These are phyloP conservation scores for Solanum chiquidenum DNA, from an alignment of 257 asterid species.

Conservation along the genomic window DNA sequence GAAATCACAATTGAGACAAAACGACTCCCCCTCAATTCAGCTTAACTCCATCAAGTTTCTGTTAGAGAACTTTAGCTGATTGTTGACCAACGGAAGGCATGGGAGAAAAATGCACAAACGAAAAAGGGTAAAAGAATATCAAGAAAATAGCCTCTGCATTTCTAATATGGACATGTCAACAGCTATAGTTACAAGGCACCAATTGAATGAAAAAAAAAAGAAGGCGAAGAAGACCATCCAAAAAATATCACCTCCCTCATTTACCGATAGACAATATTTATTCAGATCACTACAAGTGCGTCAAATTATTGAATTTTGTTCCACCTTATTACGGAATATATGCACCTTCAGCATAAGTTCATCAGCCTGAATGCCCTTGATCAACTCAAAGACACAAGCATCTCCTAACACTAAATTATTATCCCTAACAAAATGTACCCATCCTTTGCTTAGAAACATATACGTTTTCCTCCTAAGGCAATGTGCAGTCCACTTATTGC, in stretches of 20 bases:
- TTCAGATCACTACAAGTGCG: not conserved
- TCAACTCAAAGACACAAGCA: conserved; percentile 2
- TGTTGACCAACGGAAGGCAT: not conserved
- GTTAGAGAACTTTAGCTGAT: not conserved
- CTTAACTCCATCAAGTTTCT: too few species aligned
- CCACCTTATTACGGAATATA: not conserved
- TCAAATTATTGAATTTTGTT: not conserved
- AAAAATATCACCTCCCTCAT: not conserved
- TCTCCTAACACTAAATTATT: conserved; percentile 8
- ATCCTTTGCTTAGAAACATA: not conserved
- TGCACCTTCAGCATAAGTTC: not conserved
- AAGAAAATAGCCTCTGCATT: not conserved
- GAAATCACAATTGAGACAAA: too few species aligned
- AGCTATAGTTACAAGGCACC: not conserved
- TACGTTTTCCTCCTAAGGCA: not conserved
- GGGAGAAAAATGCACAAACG: not conserved
- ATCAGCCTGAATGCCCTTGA: not conserved
- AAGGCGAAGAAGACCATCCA: not conserved
- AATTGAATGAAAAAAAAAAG: not conserved
- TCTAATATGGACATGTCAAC: not conserved
- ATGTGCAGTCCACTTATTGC: not conserved
- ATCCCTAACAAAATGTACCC: not conserved
- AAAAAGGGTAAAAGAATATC: not conserved
- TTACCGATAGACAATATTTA: not conserved
- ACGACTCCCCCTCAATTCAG: too few species aligned